Conservation (phyloP, 2,329 filamentous ascomycete species). For the Pestalotiopsis sp. region DNA sequence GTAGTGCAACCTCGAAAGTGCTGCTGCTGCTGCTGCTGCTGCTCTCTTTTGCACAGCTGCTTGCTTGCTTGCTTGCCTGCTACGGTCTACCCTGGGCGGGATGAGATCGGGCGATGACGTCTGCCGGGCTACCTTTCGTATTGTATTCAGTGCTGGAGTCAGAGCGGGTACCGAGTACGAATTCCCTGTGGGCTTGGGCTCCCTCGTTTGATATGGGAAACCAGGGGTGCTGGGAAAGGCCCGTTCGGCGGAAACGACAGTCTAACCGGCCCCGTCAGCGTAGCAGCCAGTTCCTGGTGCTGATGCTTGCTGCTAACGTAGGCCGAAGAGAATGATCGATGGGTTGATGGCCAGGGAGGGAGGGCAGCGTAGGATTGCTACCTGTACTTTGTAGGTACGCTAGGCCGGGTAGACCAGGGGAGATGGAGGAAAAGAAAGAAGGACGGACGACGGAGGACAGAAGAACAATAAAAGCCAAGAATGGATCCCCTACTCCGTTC, state of each 20-base stretch:
- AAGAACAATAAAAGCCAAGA: neutral
- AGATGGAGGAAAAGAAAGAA: neutral
- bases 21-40: neutral
- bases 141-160: neutral
- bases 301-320: neutral
- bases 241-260: constrained; percentile 7
- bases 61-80: too few relatives aligned
- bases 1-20: neutral
- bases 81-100: neutral
- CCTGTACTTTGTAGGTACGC: too few relatives aligned
- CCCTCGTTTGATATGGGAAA: constrained; percentile 9
- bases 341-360: neutral
- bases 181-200: constrained; percentile 1
- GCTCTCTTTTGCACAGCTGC: too few relatives aligned
- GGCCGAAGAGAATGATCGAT: neutral
- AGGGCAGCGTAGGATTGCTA: neutral
- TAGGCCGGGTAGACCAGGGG: neutral
- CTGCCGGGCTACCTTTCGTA: constrained; percentile 10
- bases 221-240: constrained; percentile 1
- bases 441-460: neutral
- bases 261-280: neutral
- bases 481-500: neutral
- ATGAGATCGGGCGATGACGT: constrained; percentile 6
- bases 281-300: neutral
- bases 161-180: neutral